phyloP scores from a whole-genome alignment of 345 rosid genomes.

The Excoecaria agallocha region DNA sequence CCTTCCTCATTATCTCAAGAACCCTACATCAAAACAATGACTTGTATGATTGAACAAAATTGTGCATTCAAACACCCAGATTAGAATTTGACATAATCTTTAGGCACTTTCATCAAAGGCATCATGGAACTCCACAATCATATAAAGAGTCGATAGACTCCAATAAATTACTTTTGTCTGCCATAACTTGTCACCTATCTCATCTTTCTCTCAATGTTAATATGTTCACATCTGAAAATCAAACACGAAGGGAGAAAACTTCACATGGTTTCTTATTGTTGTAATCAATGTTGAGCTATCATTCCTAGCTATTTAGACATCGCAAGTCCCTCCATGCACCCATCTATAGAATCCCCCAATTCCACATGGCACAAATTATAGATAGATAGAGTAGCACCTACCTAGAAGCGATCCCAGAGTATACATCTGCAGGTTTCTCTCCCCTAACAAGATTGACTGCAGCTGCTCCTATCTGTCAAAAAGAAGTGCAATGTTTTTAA shows the following conservation, averaged over 20 bases:
- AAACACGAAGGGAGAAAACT: not conserved
- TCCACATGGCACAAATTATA: not conserved
- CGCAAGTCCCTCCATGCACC: not conserved
- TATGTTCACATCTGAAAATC: not conserved
- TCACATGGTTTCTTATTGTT: not conserved
- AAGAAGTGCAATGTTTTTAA: not conserved
- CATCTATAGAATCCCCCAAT: not conserved
- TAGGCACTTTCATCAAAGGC: conserved; percentile 4
- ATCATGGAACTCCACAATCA: not conserved
- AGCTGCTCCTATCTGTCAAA: conserved; percentile 85
- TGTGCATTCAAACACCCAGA: not conserved
- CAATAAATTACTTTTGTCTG: not conserved
- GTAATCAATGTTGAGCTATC: not conserved
- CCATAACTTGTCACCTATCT: not conserved
- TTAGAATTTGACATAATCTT: not conserved
- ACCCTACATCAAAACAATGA: conserved; percentile 50
- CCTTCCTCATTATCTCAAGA: conserved; percentile 68
- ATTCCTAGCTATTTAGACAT: not conserved
- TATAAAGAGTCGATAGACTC: not conserved
- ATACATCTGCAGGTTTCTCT: conserved; percentile 93
- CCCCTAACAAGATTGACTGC: conserved; percentile 93
- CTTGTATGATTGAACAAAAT: conserved; percentile 7
- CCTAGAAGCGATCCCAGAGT: conserved; percentile 91
- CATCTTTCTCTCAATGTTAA: not conserved
- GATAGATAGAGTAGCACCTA: conserved; percentile 27